Evolutionary conservation across 345 rosid genomes (phyloP), one percentile per base, ranked within the genome.

Genomic region (Ceriops decandra): DNA sequence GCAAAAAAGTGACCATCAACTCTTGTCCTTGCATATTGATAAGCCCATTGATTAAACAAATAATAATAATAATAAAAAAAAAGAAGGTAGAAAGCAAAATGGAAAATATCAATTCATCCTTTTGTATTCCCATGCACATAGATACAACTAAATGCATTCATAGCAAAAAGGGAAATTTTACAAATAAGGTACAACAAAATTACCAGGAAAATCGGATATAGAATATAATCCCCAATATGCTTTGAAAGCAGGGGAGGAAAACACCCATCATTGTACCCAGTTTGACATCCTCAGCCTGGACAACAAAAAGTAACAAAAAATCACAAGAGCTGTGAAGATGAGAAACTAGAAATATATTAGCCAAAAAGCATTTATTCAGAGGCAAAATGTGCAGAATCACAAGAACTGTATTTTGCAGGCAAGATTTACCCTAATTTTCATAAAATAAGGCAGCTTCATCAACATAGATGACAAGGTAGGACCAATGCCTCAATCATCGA

Each of bases 261-360:
- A 95, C 99, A 69, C 99, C 99, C 98, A 95, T 95, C 97, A 95
- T 38, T 32, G 99, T 95, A 42, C 98, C 96, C 84, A 92, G 68
- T 87, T 95, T 92, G 72, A 83, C 72, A 57, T 81, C 90, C 62
- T 76, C 69, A 62, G 81, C 76, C 98, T 95, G 92, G 88, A 85
- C 74, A 69, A 77, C 46, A 76, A 62, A 22, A 54, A 3, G 2
- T 67, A 67, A 42, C 52, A 11, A 26, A 20, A 5, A 16, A 56
- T 56, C 59, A 56, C 59, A 56, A 56, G 2, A 22, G 59, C 17
- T 22, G 59, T 3, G 16, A 21, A 30, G 30, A 2, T 28, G 3
- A 28, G 30, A 28, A 28, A 28, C 3, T 28, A 28, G 30, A 28
- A 28, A 28, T 28, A 3, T 28, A 28, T 28, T 28, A 28, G 30